Percentiles rank a stretch among this genome's conserved stretches.
phyloP scores from a whole-genome alignment of 2,329 filamentous ascomycete species.

The Cladophialophora bantiana region DNA sequence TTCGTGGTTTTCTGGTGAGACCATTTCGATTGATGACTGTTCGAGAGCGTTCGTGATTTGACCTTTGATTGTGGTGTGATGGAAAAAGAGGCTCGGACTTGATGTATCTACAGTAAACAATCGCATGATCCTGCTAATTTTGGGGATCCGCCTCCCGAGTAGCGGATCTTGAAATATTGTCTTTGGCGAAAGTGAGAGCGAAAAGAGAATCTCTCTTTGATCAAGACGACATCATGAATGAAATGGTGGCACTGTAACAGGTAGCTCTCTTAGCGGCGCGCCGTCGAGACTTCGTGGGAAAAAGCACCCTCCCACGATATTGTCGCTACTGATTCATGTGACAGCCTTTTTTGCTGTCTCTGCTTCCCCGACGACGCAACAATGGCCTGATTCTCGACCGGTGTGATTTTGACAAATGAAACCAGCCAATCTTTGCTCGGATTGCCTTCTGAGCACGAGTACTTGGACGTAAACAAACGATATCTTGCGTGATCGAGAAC shows the following conservation, averaged over 20 bases:
- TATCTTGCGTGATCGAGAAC: neutral
- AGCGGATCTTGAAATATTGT: neutral
- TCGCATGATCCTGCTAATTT: neutral
- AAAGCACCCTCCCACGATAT: neutral
- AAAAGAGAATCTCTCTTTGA: neutral
- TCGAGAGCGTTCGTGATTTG: neutral
- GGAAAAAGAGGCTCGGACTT: neutral
- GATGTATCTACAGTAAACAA: neutral
- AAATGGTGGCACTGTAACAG: neutral
- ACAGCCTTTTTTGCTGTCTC: neutral
- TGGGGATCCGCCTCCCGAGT: neutral
- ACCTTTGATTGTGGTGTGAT: neutral
- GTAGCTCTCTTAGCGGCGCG: neutral
- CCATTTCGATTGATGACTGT: neutral
- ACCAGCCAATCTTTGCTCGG: neutral
- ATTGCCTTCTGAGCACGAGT: neutral
- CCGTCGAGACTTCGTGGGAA: neutral
- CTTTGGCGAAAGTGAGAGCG: neutral
- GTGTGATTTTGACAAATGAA: neutral
- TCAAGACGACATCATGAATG: neutral
- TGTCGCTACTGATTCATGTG: neutral
- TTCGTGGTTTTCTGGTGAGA: neutral
- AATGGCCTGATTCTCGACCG: neutral
- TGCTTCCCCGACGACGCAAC: neutral
- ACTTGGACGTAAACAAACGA: neutral